Base-by-base conservation (phyloP, 2,329 filamentous ascomycete genomes). In the Aspergillus chevalieri region DNA sequence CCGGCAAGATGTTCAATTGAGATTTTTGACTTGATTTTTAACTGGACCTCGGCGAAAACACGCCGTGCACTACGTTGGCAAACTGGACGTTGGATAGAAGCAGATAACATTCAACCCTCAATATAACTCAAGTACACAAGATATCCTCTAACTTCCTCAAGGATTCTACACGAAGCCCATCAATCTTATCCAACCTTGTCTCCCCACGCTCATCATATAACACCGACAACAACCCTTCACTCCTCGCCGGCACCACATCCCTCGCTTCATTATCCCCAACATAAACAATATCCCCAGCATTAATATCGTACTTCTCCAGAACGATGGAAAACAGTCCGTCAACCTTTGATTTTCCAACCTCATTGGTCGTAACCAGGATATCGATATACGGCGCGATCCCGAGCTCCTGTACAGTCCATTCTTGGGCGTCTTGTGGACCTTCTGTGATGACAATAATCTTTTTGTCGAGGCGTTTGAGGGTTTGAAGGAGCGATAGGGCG, bases 361-460 rank as follows among this genome's bases (percentile, higher is more conserved):
- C 52, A 47, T 67, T 71, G 0, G 66, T 67, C 1, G 67, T 70
- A 2, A 63, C 57, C 1, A 72, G 53, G 15, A 59, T 48, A 50
- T 72, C 63, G 14, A 68, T 46, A 30, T 58, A 63, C 0, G 49
- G 36, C 36, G 17, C 28, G 24, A 70, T 38, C 0, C 62, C 61
- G 6, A 74, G 58, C n/a, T 63, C 54, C 12, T 56, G 43, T 1
- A 75, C 39, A 0, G 75, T 74, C 57, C 74, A 69, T 52, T 73
- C 64, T 47, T 78, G 75, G 2, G 73, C 68, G 57, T 78, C 75
- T 36, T 73, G 66, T 0, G 73, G 75, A 0, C 75, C 74, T 53
- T 78, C 75, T 0, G 74, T 77, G 1, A 78, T 64, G 15, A 78
- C 55, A 0, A 66, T 63, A 3, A 77, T 61, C n/a, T 65, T 73